A percentile compares a stretch with the other conserved stretches of the same genome.
These are phyloP conservation scores for Suillus occidentalis DNA, from an alignment of 768 basidiomycete species.

Conservation along the genomic window DNA sequence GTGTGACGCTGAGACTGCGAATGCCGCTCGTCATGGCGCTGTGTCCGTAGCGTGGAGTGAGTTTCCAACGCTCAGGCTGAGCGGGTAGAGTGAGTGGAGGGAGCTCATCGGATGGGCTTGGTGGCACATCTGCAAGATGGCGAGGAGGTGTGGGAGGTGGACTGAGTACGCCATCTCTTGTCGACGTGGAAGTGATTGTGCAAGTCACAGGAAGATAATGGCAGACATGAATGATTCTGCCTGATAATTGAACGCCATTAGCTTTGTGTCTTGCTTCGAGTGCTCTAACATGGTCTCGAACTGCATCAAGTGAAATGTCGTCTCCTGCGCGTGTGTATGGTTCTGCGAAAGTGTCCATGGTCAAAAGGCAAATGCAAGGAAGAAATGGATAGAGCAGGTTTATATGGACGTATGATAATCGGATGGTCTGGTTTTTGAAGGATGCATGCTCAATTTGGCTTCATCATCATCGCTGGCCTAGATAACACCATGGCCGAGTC, in stretches of 20 bases:
- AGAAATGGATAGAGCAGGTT: background rate
- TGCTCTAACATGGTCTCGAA: conserved; percentile 66
- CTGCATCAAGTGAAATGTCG: conserved; percentile 67
- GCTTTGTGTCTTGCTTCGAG: conserved; percentile 74
- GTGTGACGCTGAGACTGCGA: conserved; percentile 74
- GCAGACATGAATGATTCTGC: conserved; percentile 89
- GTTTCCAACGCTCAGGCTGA: conserved; percentile 55
- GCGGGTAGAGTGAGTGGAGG: conserved; percentile 17
- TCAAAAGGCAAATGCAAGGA: background rate
- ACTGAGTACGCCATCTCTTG: conserved; percentile 52
- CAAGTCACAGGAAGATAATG: conserved; percentile 84
- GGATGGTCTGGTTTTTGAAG: background rate
- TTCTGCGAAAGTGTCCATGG: conserved; percentile 74
- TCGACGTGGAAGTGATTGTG: conserved; percentile 43
- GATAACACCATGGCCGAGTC: no score
- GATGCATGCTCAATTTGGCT: background rate
- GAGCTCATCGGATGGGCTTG: conserved; percentile 28
- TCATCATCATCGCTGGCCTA: background rate
- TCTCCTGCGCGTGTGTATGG: conserved; percentile 65
- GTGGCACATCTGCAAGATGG: conserved; percentile 47
- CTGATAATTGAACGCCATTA: conserved; percentile 74
- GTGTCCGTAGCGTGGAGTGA: conserved; percentile 83
- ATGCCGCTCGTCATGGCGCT: conserved; percentile 95
- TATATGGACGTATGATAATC: background rate
- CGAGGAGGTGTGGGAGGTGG: conserved; percentile 81